These are phyloP conservation scores for Tricholoma flavovirens DNA, from an alignment of 768 basidiomycete species.

Conservation along the genomic window DNA sequence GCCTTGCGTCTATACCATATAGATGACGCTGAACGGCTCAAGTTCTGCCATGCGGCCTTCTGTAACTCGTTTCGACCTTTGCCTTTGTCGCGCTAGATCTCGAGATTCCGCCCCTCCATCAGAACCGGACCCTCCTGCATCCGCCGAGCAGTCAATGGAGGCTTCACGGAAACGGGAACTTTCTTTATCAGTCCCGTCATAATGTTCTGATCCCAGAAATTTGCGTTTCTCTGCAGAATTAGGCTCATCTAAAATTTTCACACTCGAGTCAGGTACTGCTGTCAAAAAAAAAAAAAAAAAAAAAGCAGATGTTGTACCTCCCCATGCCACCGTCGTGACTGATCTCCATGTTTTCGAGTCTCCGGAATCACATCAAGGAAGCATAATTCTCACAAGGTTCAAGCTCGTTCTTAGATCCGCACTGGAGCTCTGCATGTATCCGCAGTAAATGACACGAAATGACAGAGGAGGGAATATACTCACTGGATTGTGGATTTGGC, in stretches of 20 bases:
- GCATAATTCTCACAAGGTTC: background rate
- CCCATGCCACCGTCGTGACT: background rate
- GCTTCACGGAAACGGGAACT: background rate
- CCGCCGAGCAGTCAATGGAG: background rate
- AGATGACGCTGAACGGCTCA: background rate
- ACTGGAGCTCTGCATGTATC: background rate
- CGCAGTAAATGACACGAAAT: background rate
- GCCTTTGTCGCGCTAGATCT: background rate
- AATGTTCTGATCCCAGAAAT: background rate
- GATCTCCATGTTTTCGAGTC: background rate
- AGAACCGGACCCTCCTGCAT: background rate
- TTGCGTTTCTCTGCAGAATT: background rate
- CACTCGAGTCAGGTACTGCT: too few relatives aligned
- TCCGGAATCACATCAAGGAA: background rate
- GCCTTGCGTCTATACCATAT: background rate
- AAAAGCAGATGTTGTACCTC: background rate
- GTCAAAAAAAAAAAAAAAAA: too few relatives aligned
- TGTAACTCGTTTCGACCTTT: background rate
- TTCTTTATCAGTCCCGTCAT: background rate
- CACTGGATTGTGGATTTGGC: background rate
- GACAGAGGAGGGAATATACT: too few relatives aligned
- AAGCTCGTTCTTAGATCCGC: background rate
- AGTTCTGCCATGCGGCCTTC: too few relatives aligned
- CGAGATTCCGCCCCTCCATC: background rate
- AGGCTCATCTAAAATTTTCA: background rate